Base-by-base conservation (phyloP, 2,329 filamentous ascomycete genomes). In the Exserohilum rostratum region DNA sequence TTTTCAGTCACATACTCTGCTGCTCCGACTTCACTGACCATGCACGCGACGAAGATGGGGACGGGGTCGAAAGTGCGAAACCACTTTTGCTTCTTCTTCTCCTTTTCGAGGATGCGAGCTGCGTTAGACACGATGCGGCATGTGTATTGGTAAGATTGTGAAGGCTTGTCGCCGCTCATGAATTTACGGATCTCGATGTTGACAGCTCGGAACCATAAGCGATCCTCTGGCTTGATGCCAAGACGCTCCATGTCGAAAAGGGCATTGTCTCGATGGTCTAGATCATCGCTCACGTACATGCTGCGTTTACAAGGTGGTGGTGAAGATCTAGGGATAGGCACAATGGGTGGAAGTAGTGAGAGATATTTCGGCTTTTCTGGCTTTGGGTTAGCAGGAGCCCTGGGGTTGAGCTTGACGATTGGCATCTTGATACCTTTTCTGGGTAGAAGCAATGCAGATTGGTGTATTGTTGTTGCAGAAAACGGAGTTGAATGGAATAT, bases 91-190 rank as follows among this genome's bases (percentile, higher is more conserved):
- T 33, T 3, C 29, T 17, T 35, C n/a, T 22, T 29, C n/a, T 44
- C 50, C 6, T 25, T 6, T 2, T 25, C 6, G 0, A 50, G 46
- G 15, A 54, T 40, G 1, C 15, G 22, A 6, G 34, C 33, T 5
- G 51, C 39, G 9, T 50, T 44, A 9, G 39, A 39, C 2, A 50
- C 31, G 12, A 53, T 10, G 33, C 45, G 51, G 12, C 46, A 33
- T 9, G 38, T 29, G 34, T 54, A 27, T 29, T 45, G 15, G 46
- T 50, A 50, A 13, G 44, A 31, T 1, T 47, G 18, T 29, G 12
- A 12, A 6, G 11, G 20, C 5, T 45, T 39, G 11, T 42, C 7
- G 3, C 2, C 18, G 15, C 40, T 31, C 34, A 44, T 13, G 1
- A 33, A 9, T 0, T 4, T 42, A 10, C 35, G 35, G n/a, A 52